Conservation (phyloP, 2,329 filamentous ascomycete species). For the Trichoderma afroharzianum region DNA sequence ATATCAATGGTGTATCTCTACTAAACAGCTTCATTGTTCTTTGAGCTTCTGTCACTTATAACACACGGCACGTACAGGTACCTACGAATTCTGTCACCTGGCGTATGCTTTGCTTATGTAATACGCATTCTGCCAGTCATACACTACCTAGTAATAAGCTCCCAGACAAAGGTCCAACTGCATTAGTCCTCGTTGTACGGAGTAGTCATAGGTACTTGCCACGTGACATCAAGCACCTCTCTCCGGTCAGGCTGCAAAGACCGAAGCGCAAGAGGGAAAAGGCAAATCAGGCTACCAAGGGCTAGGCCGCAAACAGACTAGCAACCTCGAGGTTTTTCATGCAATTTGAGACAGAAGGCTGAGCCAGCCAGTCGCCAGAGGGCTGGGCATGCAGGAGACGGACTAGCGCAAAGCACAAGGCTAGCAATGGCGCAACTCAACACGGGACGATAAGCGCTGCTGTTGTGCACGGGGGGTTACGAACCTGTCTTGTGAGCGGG, state of each 20-base stretch:
- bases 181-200: not conserved
- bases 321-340: not conserved
- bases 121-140: not conserved
- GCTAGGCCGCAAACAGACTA: not conserved
- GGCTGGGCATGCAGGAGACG: constrained; percentile 7
- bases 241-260: not conserved
- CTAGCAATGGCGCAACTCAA: constrained; percentile 11
- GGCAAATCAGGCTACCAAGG: constrained; percentile 1
- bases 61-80: not conserved
- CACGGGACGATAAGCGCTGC: constrained; percentile 1
- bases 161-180: not conserved
- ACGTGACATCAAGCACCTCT: not conserved
- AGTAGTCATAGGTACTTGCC: not conserved
- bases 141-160: not conserved
- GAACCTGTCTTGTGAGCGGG: too few relatives aligned
- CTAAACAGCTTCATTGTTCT: not conserved
- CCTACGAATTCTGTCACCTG: not conserved
- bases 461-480: too few relatives aligned
- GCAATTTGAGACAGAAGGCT: constrained; percentile 11
- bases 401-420: constrained; percentile 5
- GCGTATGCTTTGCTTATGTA: not conserved
- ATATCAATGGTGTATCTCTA: not conserved
- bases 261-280: not conserved
- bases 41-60: not conserved
- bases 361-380: constrained; percentile 4